Evolutionary conservation across 495 filamentous ascomycete species (phyloP), one percentile per base, ranked within the genome.

Genomic region (Clohesyomyces aquaticus): DNA sequence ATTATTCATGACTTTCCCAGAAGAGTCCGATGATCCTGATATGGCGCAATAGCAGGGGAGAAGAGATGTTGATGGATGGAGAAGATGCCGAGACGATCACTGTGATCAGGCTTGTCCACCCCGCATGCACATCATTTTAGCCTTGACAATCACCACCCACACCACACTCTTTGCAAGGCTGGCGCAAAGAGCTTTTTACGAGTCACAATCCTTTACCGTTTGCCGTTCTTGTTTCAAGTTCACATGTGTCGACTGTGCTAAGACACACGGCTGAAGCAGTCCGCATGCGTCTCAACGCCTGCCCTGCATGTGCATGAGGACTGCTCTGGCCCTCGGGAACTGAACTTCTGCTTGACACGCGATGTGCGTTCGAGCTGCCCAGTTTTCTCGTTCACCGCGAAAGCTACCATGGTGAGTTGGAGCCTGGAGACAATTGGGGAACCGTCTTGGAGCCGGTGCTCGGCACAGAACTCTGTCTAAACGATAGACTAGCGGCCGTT

Each of bases 61-160:
- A 23, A 26, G 49, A 23, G 21, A 4, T 9, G 27, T 28, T 6
- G 49, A 52, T 3, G 9, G 8, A 23, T 38, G 32, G 32, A 38
- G 32, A 14, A 38, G 32, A 28, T n/a, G n/a, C n/a, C n/a, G n/a
- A n/a, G n/a, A n/a, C n/a, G n/a, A n/a, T n/a, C n/a, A n/a, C n/a
- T n/a, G n/a, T n/a, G n/a, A n/a, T n/a, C n/a, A n/a, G n/a, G n/a
- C n/a, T n/a, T n/a, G 9, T 47, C 21, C 3, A 52, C 48, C 48
- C 19, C 25, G 18, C 48, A 52, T 52, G 48, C 48, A 52, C 26
- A 52, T 52, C 48, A 52, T 52, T 52, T 52, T 52, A 52, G 48
- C 32, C 14, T 14, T 14, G 6, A 6, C 32, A 14, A 6, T 38
- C 6, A 14, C 14, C 32, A 38, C 32, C 32, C 32, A 14, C 14